A percentile compares a stretch with the other conserved stretches of the same genome.
phyloP scores from a whole-genome alignment of 2,329 filamentous ascomycete genomes.

The Xylariaceae sp. region DNA sequence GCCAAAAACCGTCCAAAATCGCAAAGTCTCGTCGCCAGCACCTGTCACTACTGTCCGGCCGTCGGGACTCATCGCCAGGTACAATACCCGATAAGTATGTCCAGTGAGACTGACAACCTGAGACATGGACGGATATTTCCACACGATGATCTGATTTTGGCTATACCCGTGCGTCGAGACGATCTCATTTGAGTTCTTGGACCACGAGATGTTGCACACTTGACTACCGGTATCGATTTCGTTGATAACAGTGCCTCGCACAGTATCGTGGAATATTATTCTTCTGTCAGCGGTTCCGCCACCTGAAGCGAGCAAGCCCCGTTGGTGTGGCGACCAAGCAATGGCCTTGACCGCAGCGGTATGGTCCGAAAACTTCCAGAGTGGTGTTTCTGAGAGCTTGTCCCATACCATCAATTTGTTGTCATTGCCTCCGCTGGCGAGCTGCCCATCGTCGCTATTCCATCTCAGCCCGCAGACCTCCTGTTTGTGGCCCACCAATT shows the following conservation, averaged over 20 bases:
- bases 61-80: conserved; percentile 95
- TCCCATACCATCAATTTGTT: conserved; percentile 99
- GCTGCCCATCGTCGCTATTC: conserved; percentile 93
- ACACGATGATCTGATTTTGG: conserved; percentile 97
- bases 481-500: conserved; percentile 91
- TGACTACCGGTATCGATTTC: conserved; percentile 96
- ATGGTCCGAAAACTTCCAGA: conserved; percentile 93
- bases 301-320: conserved; percentile 87
- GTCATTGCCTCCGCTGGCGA: conserved; percentile 94
- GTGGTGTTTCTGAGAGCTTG: conserved; percentile 83
- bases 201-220: conserved; percentile 98
- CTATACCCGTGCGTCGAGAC: conserved; percentile 96
- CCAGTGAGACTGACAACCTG: conserved; percentile 93
- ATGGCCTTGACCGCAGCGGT: conserved; percentile 97
- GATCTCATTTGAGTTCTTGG: conserved; percentile 94
- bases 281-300: conserved; percentile 92
- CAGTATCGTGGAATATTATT: conserved; percentile 97
- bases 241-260: conserved; percentile 73
- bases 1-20: conserved; percentile 97
- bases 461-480: conserved; percentile 95
- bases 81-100: conserved; percentile 93
- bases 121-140: conserved; percentile 98
- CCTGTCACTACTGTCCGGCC: conserved; percentile 92
- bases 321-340: conserved; percentile 94
- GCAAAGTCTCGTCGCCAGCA: conserved; percentile 89